These are phyloP conservation scores for Cicer chorassanicum DNA, from an alignment of 306 rosid species.

Conservation along the genomic window DNA sequence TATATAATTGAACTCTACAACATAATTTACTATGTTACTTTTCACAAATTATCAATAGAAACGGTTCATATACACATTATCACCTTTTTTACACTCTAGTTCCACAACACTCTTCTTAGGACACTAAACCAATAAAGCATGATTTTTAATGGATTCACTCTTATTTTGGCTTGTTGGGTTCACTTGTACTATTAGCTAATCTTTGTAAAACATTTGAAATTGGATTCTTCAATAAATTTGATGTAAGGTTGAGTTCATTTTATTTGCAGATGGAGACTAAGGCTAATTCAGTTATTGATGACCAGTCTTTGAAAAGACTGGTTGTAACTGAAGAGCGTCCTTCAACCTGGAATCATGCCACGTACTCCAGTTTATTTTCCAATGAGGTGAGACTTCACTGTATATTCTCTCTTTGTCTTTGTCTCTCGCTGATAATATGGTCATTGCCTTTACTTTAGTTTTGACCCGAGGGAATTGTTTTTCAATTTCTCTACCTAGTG, in stretches of 20 bases:
- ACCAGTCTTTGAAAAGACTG: slow-evolving; percentile 67
- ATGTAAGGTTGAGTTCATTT: slow-evolving; percentile 38
- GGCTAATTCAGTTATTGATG: slow-evolving; percentile 51
- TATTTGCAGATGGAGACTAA: slow-evolving; percentile 70
- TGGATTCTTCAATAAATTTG: not conserved
- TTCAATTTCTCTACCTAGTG: not conserved
- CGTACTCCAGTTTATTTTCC: slow-evolving; percentile 67
- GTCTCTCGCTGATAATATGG: slow-evolving; percentile 33
- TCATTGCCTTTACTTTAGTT: slow-evolving; percentile 25
- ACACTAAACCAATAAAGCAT: not conserved
- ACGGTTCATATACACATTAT: not conserved
- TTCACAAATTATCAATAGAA: not conserved
- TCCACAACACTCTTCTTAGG: slow-evolving; percentile 25
- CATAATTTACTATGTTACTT: slow-evolving; percentile 26
- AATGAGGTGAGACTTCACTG: slow-evolving; percentile 61
- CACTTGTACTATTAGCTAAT: slow-evolving; percentile 21
- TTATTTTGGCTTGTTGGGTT: slow-evolving; percentile 30
- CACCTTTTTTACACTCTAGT: slow-evolving; percentile 29
- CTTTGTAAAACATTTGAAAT: slow-evolving; percentile 15
- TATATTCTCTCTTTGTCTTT: not conserved
- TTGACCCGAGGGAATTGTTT: slow-evolving; percentile 17
- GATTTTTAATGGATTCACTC: not conserved
- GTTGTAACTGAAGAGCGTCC: slow-evolving; percentile 63
- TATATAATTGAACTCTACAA: slow-evolving; percentile 41
- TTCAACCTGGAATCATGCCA: slow-evolving; percentile 59